These are phyloP conservation scores for Camellia lanceoleosa DNA, from an alignment of 148 eudicot species.

Conservation along the genomic window DNA sequence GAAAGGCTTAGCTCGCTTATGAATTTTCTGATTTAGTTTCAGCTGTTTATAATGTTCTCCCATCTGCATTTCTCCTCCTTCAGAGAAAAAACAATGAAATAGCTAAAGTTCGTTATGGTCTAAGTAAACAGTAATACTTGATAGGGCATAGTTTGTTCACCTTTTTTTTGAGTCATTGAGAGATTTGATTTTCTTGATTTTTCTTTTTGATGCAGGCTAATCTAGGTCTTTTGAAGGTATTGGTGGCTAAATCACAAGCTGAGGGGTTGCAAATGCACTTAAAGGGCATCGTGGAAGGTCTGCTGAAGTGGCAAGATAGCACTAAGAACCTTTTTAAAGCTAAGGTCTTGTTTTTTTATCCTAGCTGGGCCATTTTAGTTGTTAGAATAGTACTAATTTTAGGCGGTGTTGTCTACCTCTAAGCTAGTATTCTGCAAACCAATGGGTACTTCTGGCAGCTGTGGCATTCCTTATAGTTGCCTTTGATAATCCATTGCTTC, in stretches of 20 bases:
- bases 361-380: not conserved
- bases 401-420: not conserved
- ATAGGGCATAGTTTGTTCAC: not conserved
- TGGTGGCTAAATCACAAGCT: conserved; percentile 86
- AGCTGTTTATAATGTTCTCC: conserved; percentile 70
- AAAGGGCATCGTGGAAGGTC: conserved; percentile 63
- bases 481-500: not conserved
- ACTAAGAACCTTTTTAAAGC: conserved; percentile 90
- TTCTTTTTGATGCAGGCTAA: conserved; percentile 59
- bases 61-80: conserved; percentile 76
- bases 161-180: not conserved
- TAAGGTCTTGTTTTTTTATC: conserved; percentile 50
- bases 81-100: conserved; percentile 84
- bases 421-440: conserved; percentile 1
- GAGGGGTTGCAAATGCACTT: conserved; percentile 68
- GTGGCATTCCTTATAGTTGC: not conserved
- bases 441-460: no score
- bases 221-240: conserved; percentile 84
- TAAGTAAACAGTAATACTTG: not conserved
- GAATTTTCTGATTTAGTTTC: conserved; percentile 89
- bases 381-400: not conserved
- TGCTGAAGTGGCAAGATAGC: conserved; percentile 75
- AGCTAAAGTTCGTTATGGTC: conserved; percentile 46
- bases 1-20: conserved; percentile 93
- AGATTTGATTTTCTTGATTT: not conserved